A percentile compares a stretch with the other conserved stretches of the same genome.
Evolutionary conservation across 305 asterid genomes (phyloP).

Genomic region (Rubia peregrina): DNA sequence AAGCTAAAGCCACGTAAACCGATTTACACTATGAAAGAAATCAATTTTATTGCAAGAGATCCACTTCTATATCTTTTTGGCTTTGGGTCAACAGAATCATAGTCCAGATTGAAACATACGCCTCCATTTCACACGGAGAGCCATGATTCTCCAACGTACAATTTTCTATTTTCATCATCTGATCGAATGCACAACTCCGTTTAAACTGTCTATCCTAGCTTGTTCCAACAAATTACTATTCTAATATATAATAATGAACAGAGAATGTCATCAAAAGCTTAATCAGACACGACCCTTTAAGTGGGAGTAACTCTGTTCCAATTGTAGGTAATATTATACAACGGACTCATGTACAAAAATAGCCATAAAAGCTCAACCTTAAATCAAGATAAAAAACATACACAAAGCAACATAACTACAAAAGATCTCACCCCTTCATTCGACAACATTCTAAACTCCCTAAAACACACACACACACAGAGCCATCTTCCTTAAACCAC

Average conservation of each 20-base stretch:
- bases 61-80: background rate
- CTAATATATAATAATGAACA: background rate
- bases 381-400: conserved; percentile 12
- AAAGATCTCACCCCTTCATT: conserved; percentile 11
- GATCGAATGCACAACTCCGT: background rate
- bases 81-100: background rate
- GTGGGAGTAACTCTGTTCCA: background rate
- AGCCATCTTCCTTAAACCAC: background rate
- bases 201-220: background rate
- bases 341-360: conserved; percentile 26
- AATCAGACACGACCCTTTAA: background rate
- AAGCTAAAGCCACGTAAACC: background rate
- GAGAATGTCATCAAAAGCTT: background rate
- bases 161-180: background rate
- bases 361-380: conserved; percentile 15
- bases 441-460: conserved; percentile 14
- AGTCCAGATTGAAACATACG: conserved; percentile 9
- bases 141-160: background rate
- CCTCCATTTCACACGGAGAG: background rate
- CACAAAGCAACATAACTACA: conserved; percentile 1
- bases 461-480: background rate
- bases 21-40: background rate
- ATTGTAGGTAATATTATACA: conserved; percentile 11
- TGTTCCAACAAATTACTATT: background rate
- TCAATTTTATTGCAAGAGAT: background rate